Evolutionary conservation across 305 asterid genomes (phyloP).

Genomic region (Plantago lanceolata): DNA sequence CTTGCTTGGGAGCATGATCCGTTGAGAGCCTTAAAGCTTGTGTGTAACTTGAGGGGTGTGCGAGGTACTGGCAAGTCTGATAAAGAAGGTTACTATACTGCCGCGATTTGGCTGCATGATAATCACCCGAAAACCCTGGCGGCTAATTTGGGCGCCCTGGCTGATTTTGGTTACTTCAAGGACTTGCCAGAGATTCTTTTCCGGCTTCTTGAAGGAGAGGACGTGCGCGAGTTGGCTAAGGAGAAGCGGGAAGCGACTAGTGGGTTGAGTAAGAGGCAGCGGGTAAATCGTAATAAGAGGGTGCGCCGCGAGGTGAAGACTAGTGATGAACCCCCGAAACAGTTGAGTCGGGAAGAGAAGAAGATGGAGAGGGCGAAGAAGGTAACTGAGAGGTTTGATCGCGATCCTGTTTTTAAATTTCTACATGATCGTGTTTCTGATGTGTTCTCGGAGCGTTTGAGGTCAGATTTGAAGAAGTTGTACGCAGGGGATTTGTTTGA

Average conservation of each 20-base stretch:
- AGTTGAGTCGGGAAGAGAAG: conserved; percentile 22
- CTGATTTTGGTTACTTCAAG: conserved; percentile 32
- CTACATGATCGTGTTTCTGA: conserved; percentile 29
- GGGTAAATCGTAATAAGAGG: no score
- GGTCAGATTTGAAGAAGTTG: conserved; percentile 25
- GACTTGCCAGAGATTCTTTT: conserved; percentile 34
- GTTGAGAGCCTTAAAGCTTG: conserved; percentile 21
- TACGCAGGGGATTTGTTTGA: conserved; percentile 20
- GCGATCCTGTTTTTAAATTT: conserved; percentile 27
- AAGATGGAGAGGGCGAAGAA: conserved; percentile 22
- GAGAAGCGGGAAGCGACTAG: conserved; percentile 23
- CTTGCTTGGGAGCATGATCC: conserved; percentile 24
- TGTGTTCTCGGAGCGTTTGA: conserved; percentile 36
- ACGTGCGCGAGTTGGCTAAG: conserved; percentile 25
- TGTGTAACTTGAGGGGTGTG: conserved; percentile 27
- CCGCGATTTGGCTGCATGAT: conserved; percentile 29
- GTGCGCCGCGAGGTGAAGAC: background rate
- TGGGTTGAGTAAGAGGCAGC: background rate
- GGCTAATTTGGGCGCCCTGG: conserved; percentile 19
- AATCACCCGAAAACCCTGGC: conserved; percentile 33
- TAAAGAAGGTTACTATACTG: conserved; percentile 28
- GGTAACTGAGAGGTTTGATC: conserved; percentile 25
- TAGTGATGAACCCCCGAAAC: conserved; percentile 27
- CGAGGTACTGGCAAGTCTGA: conserved; percentile 32
- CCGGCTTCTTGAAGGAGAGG: conserved; percentile 28